Base-by-base conservation (phyloP, 2,329 filamentous ascomycete species). In the Setomelanomma holmii region DNA sequence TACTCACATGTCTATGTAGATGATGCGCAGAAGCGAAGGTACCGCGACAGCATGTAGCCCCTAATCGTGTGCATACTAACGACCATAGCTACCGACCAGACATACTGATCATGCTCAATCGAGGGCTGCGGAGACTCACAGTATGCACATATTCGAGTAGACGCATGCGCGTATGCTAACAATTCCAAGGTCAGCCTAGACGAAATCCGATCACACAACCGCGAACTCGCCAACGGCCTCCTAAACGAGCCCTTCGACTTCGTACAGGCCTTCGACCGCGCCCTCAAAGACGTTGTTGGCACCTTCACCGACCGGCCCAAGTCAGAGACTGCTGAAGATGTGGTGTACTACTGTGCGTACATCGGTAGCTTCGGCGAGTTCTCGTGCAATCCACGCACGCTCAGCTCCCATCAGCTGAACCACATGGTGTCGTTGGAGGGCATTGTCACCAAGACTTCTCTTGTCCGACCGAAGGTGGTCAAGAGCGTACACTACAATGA, bases 401-500 rank as follows among this genome's bases (percentile, higher is more conserved):
- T 99, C 23, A 91, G 91, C 44, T 97, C 93, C 2, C 83, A 86
- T 35, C 90, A 96, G 67, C 84, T 99, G 50, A 99, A 99, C 76
- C 88, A 90, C 69, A 97, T 99, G 93, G 90, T 99, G 12, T 96
- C 93, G 3, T 83, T 99, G 45, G 95, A 99, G 77, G 95, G 95
- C 40, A 99, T 99, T 67, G 95, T 99, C 36, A 99, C 95, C 30
- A 90, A 95, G 75, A 96, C 91, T 77, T 97, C 93, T 20, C 82
- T 99, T 17, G 96, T 99, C 58, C 86, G 96, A 50, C 95, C 95
- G 10, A 99, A 99, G 78, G 87, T 99, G n/a, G 88, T 98, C 56
- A 96, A 96, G 79, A 98, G 95, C 76, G 93, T 99, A 46, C 95
- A 99, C 75, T 98, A 93, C 78, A 96, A 91, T 67, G 93, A 97